Percentiles rank a stretch among this genome's conserved stretches.
phyloP scores from a whole-genome alignment of 768 basidiomycete species.

The Inosperma sp. region DNA sequence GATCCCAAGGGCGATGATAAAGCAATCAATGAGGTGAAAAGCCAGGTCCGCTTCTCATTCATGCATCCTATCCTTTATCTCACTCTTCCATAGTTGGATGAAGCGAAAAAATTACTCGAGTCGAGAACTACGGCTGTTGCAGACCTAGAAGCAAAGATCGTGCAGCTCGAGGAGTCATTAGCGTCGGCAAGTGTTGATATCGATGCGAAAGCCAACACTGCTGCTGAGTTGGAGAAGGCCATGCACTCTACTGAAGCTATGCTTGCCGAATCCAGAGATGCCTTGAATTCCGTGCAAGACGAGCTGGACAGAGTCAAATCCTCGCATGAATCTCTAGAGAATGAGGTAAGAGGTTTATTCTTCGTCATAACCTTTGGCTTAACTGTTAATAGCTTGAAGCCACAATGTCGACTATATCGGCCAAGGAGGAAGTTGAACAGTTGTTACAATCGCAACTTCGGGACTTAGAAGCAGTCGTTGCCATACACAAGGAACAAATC shows the following conservation, averaged over 20 bases:
- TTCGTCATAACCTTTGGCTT: constrained; percentile 5
- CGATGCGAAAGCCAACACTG: constrained; percentile 39
- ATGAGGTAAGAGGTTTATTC: constrained; percentile 43
- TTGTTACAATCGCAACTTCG: constrained; percentile 48
- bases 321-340: constrained; percentile 38
- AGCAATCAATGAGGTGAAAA: constrained; percentile 52
- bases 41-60: constrained; percentile 42
- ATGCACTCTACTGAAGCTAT: constrained; percentile 48
- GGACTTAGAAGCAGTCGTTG: constrained; percentile 47
- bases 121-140: constrained; percentile 47
- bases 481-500: constrained; percentile 48
- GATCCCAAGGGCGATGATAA: constrained; percentile 25
- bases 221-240: constrained; percentile 46
- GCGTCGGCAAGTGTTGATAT: constrained; percentile 43
- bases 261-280: constrained; percentile 39
- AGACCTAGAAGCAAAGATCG: constrained; percentile 51
- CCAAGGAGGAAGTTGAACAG: constrained; percentile 35
- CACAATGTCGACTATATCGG: constrained; percentile 29
- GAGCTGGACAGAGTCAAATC: constrained; percentile 31
- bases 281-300: constrained; percentile 35
- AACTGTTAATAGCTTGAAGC: constrained; percentile 43
- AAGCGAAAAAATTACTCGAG: constrained; percentile 49
- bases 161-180: constrained; percentile 46
- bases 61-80: constrained; percentile 5
- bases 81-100: constrained; percentile 47